Evolutionary conservation across 2,329 filamentous ascomycete species (phyloP), one percentile per base, ranked within the genome.

Genomic region (Aspergillus japonicus): DNA sequence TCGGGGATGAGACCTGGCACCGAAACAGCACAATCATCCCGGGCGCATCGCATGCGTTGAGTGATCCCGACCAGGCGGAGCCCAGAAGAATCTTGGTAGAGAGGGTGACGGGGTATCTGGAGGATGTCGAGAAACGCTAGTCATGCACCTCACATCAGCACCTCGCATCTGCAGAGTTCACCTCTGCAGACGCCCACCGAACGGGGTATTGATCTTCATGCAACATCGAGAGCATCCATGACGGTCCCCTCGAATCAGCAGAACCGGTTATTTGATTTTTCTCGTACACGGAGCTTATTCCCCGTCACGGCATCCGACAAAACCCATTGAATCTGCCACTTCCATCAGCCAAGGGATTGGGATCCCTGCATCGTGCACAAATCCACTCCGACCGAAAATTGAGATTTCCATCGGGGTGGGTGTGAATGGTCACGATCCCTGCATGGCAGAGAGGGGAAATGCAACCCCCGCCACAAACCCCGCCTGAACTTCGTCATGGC

Each of bases 41-140:
- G 0, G 72, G 71, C 57, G 81, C 81, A 12, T 70, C 68, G 19
- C 68, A 70, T 57, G 66, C 67, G 6, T 44, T 70, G 16, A 70
- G 68, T 61, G 68, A 70, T 48, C 53, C 57, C 21, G 69, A 71
- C 54, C 69, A 71, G 51, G 77, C 80, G 33, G 77, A 75, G 66
- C 77, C 21, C 76, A 81, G 26, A 71, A 75, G 53, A 77, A 84
- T 52, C 62, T 69, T 88, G 57, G 77, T 84, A 11, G 68, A 71
- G 50, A 80, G 82, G 61, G 82, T 87, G 2, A 64, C 77, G 19
- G 39, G 39, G 16, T 44, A 44, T 19, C 16, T 44, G 39, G 14
- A 19, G 6, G 33, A 55, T 11, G 29, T 35, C 42, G 31, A 48
- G 31, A 39, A 14, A 55, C 16, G 19, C 1, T 44, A 44, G 39